phyloP scores from a whole-genome alignment of 75 land plant genomes.

The Larix kaempferi region DNA sequence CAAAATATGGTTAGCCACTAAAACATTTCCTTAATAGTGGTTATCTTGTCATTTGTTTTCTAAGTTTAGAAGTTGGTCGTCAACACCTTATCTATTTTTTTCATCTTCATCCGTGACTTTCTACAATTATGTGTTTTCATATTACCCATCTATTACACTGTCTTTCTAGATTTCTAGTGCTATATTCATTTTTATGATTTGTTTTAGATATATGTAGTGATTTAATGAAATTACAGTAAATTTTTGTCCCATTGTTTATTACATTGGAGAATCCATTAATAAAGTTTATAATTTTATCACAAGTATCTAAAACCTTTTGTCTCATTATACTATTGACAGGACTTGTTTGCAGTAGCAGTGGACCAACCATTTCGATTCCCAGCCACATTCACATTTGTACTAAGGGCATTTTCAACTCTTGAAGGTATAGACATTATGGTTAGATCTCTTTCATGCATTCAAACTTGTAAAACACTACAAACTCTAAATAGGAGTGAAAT shows the following conservation, averaged over 20 bases:
- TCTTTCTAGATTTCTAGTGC: not conserved
- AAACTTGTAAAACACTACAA: not conserved
- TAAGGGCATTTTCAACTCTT: constrained; percentile 94
- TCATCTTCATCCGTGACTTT: not conserved
- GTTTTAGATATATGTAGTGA: not conserved
- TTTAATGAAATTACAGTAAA: not conserved
- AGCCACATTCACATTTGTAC: constrained; percentile 88
- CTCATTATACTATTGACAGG: constrained; percentile 37
- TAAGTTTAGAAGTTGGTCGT: no score
- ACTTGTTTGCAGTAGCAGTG: constrained; percentile 91
- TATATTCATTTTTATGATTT: not conserved
- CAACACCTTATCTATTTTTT: no score
- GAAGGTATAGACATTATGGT: constrained; percentile 56
- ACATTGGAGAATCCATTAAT: not conserved
- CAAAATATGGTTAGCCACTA: no score
- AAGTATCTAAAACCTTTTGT: constrained; percentile 8
- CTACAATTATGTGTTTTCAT: not conserved
- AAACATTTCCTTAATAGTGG: no score
- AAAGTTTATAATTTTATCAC: not conserved
- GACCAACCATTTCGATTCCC: constrained; percentile 99
- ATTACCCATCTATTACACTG: not conserved
- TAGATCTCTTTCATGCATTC: not conserved
- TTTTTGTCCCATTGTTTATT: not conserved
- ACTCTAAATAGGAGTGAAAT: not conserved
- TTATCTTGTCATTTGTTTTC: no score